phyloP scores from a whole-genome alignment of 108 stramenopile species.

The Pseudonitzschia multistriata region DNA sequence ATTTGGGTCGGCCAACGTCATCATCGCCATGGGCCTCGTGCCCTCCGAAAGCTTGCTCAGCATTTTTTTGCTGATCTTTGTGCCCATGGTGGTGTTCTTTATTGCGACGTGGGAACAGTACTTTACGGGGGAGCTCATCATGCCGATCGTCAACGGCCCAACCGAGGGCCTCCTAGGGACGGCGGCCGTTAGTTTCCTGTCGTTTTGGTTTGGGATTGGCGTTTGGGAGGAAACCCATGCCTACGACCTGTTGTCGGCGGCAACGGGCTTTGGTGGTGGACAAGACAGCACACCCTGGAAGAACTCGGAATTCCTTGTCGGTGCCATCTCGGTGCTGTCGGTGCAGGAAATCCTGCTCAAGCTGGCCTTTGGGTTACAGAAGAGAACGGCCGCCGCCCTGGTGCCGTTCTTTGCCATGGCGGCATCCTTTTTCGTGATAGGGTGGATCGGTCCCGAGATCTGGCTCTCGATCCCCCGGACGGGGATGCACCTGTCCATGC shows the following conservation, averaged over 20 bases:
- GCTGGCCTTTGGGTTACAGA: slow-evolving; percentile 41
- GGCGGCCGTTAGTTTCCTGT: slow-evolving; percentile 57
- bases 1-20: slow-evolving; percentile 82
- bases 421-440: slow-evolving; percentile 39
- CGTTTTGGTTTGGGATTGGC: slow-evolving; percentile 45
- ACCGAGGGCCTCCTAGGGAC: slow-evolving; percentile 74
- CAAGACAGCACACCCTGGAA: slow-evolving; percentile 32
- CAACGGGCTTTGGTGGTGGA: slow-evolving; percentile 4
- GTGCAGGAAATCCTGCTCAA: slow-evolving; percentile 63
- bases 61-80: slow-evolving; percentile 49
- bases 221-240: slow-evolving; percentile 64
- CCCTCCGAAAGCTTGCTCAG: slow-evolving; percentile 41
- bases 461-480: slow-evolving; percentile 57
- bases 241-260: slow-evolving; percentile 34
- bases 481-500: slow-evolving; percentile 53
- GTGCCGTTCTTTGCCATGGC: slow-evolving; percentile 50
- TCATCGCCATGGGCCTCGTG: slow-evolving; percentile 55
- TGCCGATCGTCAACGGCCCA: slow-evolving; percentile 86
- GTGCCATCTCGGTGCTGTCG: slow-evolving; percentile 33
- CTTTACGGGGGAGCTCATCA: slow-evolving; percentile 70
- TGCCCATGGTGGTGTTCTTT: slow-evolving; percentile 71
- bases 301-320: slow-evolving; percentile 60
- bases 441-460: slow-evolving; percentile 37
- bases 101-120: slow-evolving; percentile 89
- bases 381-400: slow-evolving; percentile 28